Conservation (phyloP, 495 filamentous ascomycete genomes). For the Penicillium cinerascens region DNA sequence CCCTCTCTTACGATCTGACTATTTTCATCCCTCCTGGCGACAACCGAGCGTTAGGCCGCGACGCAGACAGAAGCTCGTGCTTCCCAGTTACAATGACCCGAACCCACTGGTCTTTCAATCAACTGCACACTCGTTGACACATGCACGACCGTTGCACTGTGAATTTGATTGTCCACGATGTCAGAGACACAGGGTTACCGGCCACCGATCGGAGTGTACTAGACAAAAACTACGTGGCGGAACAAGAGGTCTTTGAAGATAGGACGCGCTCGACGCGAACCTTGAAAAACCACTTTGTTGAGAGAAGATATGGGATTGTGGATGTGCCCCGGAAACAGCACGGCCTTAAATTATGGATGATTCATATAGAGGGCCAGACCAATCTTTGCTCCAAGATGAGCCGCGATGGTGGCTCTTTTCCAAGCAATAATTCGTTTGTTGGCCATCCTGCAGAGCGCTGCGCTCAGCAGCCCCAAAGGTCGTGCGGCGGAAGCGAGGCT, state of each 20-base stretch:
- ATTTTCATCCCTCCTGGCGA: not conserved
- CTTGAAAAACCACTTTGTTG: not conserved
- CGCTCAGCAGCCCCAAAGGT: no score
- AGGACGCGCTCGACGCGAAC: not conserved
- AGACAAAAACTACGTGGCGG: not conserved
- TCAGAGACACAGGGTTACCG: not conserved
- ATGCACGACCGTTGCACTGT: slow-evolving; percentile 17
- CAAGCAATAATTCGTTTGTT: no score
- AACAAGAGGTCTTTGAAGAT: not conserved
- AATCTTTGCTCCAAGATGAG: not conserved
- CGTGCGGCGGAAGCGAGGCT: no score
- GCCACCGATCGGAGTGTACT: not conserved
- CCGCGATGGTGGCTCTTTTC: no score
- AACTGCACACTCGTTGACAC: slow-evolving; percentile 24
- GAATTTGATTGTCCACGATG: slow-evolving; percentile 18
- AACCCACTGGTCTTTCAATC: slow-evolving; percentile 20
- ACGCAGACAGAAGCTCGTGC: not conserved
- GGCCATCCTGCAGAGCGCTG: no score
- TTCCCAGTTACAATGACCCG: slow-evolving; percentile 18
- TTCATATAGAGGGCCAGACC: not conserved
- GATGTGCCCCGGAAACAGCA: no score
- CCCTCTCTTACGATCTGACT: not conserved
- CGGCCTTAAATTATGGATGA: not conserved
- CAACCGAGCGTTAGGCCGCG: not conserved
- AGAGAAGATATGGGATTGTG: not conserved